Conservation (phyloP, 345 rosid species). For the Punica granatum region DNA sequence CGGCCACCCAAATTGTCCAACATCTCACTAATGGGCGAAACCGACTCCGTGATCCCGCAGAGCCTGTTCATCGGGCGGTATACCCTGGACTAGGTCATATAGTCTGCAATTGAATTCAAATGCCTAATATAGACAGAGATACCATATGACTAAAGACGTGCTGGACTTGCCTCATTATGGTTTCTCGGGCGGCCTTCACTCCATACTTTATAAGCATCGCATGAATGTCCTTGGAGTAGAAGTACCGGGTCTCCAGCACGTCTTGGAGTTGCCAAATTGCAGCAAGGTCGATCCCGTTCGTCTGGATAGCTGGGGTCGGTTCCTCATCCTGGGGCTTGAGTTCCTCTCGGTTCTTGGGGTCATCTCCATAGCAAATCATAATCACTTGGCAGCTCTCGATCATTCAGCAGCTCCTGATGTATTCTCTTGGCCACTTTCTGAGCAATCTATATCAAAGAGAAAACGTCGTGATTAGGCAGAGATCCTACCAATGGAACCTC, state of each 20-base stretch:
- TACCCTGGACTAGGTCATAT: constrained; percentile 75
- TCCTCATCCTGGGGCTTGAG: constrained; percentile 43
- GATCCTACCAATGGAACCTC: not conserved
- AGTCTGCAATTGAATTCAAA: constrained; percentile 76
- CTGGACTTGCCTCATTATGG: constrained; percentile 74
- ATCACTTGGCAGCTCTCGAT: constrained; percentile 45
- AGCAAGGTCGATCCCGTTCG: constrained; percentile 64
- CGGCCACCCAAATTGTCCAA: too few relatives aligned
- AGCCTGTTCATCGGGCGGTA: constrained; percentile 90
- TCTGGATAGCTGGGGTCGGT: constrained; percentile 55
- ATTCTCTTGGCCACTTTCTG: constrained; percentile 74
- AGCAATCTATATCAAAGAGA: constrained; percentile 46
- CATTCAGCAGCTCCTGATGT: constrained; percentile 71
- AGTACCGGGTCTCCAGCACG: constrained; percentile 58
- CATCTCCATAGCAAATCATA: constrained; percentile 65
- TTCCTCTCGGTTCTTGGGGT: constrained; percentile 57
- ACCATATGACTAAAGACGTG: constrained; percentile 74
- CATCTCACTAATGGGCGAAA: constrained; percentile 81
- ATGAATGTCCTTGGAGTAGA: constrained; percentile 75
- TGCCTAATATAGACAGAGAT: constrained; percentile 76
- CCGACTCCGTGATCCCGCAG: constrained; percentile 76
- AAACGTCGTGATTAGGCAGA: not conserved
- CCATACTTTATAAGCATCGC: constrained; percentile 72
- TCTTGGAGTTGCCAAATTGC: constrained; percentile 69
- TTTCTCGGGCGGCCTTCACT: constrained; percentile 94